phyloP scores from a whole-genome alignment of 1,284 basidiomycete genomes.

The Fomitopsis betulina region DNA sequence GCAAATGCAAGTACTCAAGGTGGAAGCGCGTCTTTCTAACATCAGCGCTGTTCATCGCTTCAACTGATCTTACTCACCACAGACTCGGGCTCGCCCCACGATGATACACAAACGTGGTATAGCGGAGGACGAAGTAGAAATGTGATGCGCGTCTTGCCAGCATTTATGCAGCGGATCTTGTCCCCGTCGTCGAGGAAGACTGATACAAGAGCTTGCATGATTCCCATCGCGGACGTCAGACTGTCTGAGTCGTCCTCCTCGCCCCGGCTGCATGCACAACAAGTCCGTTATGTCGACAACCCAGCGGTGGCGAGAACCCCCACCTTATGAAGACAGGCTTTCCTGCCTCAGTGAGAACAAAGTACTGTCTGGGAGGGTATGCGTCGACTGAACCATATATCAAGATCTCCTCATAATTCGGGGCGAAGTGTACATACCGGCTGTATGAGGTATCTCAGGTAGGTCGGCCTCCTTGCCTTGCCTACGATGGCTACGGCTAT shows the following conservation, averaged over 20 bases:
- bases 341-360: conserved; percentile 89
- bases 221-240: conserved; percentile 80
- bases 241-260: conserved; percentile 52
- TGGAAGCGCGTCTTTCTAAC: conserved; percentile 82
- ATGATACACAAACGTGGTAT: conserved; percentile 87
- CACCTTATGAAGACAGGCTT: conserved; percentile 90
- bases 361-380: conserved; percentile 77
- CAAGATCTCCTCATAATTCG: background rate
- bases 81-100: conserved; percentile 92
- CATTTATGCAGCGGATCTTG: conserved; percentile 75
- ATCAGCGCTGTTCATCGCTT: conserved; percentile 19
- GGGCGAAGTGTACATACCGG: conserved; percentile 18
- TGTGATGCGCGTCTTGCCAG: conserved; percentile 73
- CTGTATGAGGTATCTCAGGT: conserved; percentile 22
- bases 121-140: conserved; percentile 85
- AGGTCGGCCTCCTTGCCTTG: conserved; percentile 22
- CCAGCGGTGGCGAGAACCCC: conserved; percentile 11
- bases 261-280: conserved; percentile 38
- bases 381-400: conserved; percentile 26
- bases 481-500: conserved; percentile 13
- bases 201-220: conserved; percentile 94
- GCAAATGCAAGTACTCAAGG: conserved; percentile 91
- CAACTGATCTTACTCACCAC: conserved; percentile 59
- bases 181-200: conserved; percentile 86
- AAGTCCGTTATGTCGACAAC: background rate